Percentiles rank a stretch among this genome's conserved stretches.
Conservation (phyloP, 2,329 filamentous ascomycete genomes). For the Fusarium marasasianum region DNA sequence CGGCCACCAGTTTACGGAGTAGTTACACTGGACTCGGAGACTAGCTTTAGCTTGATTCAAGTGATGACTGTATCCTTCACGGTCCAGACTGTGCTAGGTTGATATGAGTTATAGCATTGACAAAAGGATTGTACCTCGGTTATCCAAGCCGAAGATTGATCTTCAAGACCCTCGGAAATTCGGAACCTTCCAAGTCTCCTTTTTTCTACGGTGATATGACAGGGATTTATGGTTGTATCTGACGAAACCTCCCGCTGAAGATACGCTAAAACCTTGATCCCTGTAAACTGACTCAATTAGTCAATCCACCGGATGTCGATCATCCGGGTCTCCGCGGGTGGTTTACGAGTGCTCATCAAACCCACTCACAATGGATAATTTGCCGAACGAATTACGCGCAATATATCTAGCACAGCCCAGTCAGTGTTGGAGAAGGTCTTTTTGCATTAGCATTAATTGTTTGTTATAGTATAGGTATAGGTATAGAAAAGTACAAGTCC, state of each 20-base stretch:
- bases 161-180: background rate
- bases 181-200: background rate
- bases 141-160: background rate
- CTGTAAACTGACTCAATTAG: background rate
- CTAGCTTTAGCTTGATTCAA: background rate
- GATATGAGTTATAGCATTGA: background rate
- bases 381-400: background rate
- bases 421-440: background rate
- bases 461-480: background rate
- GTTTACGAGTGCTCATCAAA: background rate
- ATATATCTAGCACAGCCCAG: background rate
- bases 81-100: background rate
- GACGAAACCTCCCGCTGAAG: background rate
- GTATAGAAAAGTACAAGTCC: background rate
- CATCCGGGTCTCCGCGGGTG: background rate
- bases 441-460: constrained; percentile 12
- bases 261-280: background rate
- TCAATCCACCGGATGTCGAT: constrained; percentile 1
- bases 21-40: background rate
- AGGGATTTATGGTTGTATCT: background rate
- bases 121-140: background rate
- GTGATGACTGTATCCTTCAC: background rate
- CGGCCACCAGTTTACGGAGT: background rate
- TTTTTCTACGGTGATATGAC: background rate
- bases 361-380: background rate